A percentile compares a stretch with the other conserved stretches of the same genome.
These are phyloP conservation scores for Halophytophthora polymorphica DNA, from an alignment of 352 stramenopile species.

Conservation along the genomic window DNA sequence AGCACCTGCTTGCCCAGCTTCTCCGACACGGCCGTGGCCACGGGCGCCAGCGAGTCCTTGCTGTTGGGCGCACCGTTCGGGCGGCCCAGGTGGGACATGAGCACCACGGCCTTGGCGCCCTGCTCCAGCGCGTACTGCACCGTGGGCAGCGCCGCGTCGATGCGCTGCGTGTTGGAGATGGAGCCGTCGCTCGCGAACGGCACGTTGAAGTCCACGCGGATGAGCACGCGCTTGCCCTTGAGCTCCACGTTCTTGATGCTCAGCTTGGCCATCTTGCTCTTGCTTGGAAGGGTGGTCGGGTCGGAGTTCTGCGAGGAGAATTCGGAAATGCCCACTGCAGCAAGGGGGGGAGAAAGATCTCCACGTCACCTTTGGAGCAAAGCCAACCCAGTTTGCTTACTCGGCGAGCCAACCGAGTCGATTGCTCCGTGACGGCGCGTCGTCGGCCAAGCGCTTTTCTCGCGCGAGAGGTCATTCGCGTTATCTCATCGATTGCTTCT, in stretches of 20 bases:
- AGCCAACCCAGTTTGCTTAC: no score
- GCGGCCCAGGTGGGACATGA: conserved; percentile 98
- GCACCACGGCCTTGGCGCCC: conserved; percentile 96
- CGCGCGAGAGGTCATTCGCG: no score
- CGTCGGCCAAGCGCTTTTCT: background rate
- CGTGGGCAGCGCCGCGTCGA: conserved; percentile 95
- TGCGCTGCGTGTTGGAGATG: conserved; percentile 98
- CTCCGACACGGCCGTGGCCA: conserved; percentile 89
- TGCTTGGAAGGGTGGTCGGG: background rate
- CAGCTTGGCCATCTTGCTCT: conserved; percentile 80
- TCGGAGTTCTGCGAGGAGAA: conserved; percentile 20
- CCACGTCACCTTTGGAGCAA: no score
- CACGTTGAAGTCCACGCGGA: conserved; percentile 99
- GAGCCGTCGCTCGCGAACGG: conserved; percentile 92
- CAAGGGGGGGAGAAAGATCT: no score
- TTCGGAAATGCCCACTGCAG: conserved; percentile 20
- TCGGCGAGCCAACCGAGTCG: background rate
- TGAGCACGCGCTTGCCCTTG: conserved; percentile 97
- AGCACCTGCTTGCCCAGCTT: conserved; percentile 91
- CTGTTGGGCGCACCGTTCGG: conserved; percentile 92
- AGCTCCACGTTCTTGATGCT: conserved; percentile 93
- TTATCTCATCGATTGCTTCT: no score
- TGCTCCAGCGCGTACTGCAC: conserved; percentile 97
- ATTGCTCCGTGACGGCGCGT: background rate
- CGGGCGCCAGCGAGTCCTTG: conserved; percentile 96